Evolutionary conservation across 768 basidiomycete species (phyloP).

Genomic region (Suillus cothurnatus): DNA sequence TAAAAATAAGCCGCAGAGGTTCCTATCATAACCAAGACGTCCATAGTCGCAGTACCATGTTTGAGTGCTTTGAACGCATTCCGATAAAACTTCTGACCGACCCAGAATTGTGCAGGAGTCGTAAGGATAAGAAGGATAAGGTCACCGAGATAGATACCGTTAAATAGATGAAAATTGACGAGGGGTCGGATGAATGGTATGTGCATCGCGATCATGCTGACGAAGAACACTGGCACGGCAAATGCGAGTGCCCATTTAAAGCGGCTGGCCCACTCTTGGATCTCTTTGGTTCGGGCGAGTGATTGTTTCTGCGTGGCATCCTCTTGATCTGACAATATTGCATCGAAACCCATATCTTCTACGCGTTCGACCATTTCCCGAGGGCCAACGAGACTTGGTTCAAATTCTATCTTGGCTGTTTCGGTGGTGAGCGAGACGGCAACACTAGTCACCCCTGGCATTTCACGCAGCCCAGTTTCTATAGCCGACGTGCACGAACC

Average conservation of each 20-base stretch:
- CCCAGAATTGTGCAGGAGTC: constrained; percentile 91
- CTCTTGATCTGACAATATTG: constrained; percentile 77
- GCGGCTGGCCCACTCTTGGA: constrained; percentile 84
- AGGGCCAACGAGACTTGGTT: constrained; percentile 69
- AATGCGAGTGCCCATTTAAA: constrained; percentile 76
- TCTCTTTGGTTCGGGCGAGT: constrained; percentile 86
- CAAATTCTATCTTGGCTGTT: constrained; percentile 75
- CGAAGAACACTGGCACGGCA: constrained; percentile 91
- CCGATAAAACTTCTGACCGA: constrained; percentile 84
- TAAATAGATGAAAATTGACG: constrained; percentile 51
- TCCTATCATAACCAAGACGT: constrained; percentile 94
- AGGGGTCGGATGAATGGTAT: constrained; percentile 61
- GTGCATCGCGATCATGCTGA: constrained; percentile 81
- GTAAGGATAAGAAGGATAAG: constrained; percentile 74
- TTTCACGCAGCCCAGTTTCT: constrained; percentile 63
- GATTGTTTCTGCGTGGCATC: constrained; percentile 86
- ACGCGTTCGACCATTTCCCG: constrained; percentile 89
- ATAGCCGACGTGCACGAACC: constrained; percentile 79
- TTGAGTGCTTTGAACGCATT: constrained; percentile 90
- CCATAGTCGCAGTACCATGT: constrained; percentile 94
- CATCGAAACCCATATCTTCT: constrained; percentile 89
- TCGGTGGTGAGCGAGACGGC: constrained; percentile 78
- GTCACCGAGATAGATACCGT: constrained; percentile 82
- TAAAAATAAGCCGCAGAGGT: constrained; percentile 95
- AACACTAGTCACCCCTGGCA: constrained; percentile 76